Base-by-base conservation (phyloP, 129 eudicot genomes). In the Pulicaria dysenterica region DNA sequence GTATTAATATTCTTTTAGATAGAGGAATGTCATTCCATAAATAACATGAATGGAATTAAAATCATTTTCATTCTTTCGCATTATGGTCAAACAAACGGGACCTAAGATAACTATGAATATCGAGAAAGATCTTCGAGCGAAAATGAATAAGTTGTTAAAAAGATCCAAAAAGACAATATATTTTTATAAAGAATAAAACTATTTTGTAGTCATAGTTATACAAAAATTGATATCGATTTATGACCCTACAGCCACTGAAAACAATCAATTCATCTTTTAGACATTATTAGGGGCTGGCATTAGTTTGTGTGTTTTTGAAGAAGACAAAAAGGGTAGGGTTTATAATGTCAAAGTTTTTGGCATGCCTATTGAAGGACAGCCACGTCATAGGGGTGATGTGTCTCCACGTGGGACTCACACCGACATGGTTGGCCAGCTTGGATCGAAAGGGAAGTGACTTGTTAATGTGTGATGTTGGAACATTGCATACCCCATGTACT, bases 371-470 rank as follows among this genome's bases (percentile, higher is more conserved):
- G 24, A 77, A 4, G n/a, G 48, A 51, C 55, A 41, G 59, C 65
- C 77, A 77, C 72, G 77, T 70, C 77, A 70, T 44, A 14, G 3
- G 71, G 31, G 34, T 37, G 69, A 19, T 41, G 80, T 76, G 62
- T 51, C 55, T 70, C 82, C 77, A 77, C 72, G 82, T 77, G 82
- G 53, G 67, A 70, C 81, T 60, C 66, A 2, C 70, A 50, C 81
- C 58, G 81, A 70, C 77, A 77, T 77, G 81, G 72, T 42, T 50
- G 55, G 50, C 76, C 81, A 77, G 77, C 66, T 70, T 51, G 81
- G 77, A 70, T 17, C 3, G 76, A 69, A 69, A 69, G 50, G 9
- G 17, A 69, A 69, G 76, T 50, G 3, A 31, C 34, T 41, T 17
- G 6, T 6, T 50, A 38, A 69, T 70, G 49, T 41, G 72, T 58